Conservation (phyloP, 208 protist genomes). For the Trichomonas vaginalis region DNA sequence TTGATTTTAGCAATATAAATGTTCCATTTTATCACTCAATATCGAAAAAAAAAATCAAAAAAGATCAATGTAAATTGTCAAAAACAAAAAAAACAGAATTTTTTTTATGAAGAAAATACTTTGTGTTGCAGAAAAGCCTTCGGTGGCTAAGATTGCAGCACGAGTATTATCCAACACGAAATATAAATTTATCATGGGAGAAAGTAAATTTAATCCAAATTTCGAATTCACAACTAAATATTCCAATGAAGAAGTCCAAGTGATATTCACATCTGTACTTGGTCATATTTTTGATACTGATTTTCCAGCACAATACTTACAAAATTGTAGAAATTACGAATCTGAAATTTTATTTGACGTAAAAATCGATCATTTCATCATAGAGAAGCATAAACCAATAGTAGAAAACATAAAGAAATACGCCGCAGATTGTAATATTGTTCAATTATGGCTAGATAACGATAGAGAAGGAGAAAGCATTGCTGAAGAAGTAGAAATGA, state of each 20-base stretch:
- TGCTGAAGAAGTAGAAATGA: conserved; percentile 52
- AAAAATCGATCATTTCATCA: conserved; percentile 31
- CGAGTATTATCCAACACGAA: conserved; percentile 2
- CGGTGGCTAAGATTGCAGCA: conserved; percentile 25
- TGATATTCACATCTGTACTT: conserved; percentile 79
- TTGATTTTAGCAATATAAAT: too few relatives aligned
- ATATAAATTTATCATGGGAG: not conserved
- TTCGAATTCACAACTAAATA: not conserved
- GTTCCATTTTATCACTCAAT: too few relatives aligned
- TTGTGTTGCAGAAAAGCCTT: conserved; percentile 36
- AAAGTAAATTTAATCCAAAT: not conserved
- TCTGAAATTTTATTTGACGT: conserved; percentile 66
- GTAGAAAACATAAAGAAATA: conserved; percentile 48
- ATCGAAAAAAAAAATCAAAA: too few relatives aligned
- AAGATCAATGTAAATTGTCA: too few relatives aligned
- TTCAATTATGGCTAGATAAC: conserved; percentile 62
- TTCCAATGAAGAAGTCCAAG: conserved; percentile 28
- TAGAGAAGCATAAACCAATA: conserved; percentile 52
- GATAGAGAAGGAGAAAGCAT: conserved; percentile 71
- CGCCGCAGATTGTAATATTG: conserved; percentile 29
- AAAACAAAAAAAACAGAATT: too few relatives aligned
- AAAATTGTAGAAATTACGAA: conserved; percentile 60
- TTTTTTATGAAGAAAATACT: conserved; percentile 2
- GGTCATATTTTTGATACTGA: conserved; percentile 81
- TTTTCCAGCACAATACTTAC: conserved; percentile 49